These are phyloP conservation scores for Nicotiana attenuata DNA, from an alignment of 257 asterid genomes.

Conservation along the genomic window DNA sequence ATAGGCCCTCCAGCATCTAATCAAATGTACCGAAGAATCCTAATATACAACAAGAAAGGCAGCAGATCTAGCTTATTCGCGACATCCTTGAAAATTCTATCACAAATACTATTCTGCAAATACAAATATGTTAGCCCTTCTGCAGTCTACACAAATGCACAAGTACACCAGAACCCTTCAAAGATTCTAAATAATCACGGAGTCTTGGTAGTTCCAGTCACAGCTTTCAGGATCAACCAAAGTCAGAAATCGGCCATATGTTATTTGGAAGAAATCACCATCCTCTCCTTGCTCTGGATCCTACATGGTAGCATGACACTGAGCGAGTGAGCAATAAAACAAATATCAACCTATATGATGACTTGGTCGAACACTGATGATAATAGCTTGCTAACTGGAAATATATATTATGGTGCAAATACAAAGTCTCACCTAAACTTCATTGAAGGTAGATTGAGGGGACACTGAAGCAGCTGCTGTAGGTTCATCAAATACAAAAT, in stretches of 20 bases:
- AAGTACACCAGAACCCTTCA: not conserved
- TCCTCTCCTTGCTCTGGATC: constrained; percentile 5
- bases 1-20: not conserved
- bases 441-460: constrained; percentile 4
- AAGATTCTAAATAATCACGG: not conserved
- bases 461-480: not conserved
- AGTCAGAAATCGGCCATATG: not conserved
- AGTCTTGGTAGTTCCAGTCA: not conserved
- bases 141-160: not conserved
- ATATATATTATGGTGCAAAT: not conserved
- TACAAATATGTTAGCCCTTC: not conserved
- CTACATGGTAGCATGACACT: not conserved
- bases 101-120: not conserved
- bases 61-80: not conserved
- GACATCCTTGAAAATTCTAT: not conserved
- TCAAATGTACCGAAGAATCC: not conserved
- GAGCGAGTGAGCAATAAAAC: not conserved
- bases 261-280: not conserved
- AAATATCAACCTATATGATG: not conserved
- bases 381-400: not conserved
- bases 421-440: not conserved
- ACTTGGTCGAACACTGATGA: not conserved
- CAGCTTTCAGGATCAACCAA: not conserved
- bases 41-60: not conserved
- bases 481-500: not conserved